phyloP scores from a whole-genome alignment of 805 yeast species.

The Myxozyma vanderwaltii region DNA sequence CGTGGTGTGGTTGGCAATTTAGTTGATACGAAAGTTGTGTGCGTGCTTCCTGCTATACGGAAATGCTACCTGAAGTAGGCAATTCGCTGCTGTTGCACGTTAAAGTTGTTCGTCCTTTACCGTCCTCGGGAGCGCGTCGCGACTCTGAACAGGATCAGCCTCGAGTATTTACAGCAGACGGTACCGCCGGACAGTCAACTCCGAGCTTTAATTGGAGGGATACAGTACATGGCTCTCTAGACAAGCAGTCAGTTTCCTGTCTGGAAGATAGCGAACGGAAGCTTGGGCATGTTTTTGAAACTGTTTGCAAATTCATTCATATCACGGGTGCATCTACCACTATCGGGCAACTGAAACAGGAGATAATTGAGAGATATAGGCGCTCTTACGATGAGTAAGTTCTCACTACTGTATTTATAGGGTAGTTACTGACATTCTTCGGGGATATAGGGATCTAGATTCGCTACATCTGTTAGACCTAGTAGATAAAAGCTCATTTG shows the following conservation, averaged over 20 bases:
- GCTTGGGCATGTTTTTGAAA: background rate
- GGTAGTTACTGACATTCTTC: too few species aligned
- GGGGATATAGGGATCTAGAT: too few species aligned
- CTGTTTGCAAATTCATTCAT: conserved; percentile 18
- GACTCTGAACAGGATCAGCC: background rate
- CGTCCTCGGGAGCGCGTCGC: background rate
- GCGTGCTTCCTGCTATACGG: too few species aligned
- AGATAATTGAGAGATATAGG: conserved; percentile 15
- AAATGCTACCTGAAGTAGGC: too few species aligned
- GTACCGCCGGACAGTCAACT: background rate
- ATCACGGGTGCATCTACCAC: conserved; percentile 10
- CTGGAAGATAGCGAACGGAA: background rate
- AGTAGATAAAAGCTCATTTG: conserved; percentile 15
- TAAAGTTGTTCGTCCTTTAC: background rate
- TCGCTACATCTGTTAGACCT: too few species aligned
- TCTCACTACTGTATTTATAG: background rate
- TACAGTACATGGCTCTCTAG: background rate
- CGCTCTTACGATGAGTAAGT: conserved; percentile 23
- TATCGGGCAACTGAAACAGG: conserved; percentile 13
- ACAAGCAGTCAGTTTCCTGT: background rate
- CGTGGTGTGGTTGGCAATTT: too few species aligned
- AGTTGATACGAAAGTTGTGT: too few species aligned
- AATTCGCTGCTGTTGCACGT: conserved; percentile 4
- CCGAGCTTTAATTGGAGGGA: background rate
- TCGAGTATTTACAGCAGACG: background rate